Percentiles rank a stretch among this genome's conserved stretches.
These are phyloP conservation scores for Pleochaeta shiraiana DNA, from an alignment of 2,329 filamentous ascomycete species.

Conservation along the genomic window DNA sequence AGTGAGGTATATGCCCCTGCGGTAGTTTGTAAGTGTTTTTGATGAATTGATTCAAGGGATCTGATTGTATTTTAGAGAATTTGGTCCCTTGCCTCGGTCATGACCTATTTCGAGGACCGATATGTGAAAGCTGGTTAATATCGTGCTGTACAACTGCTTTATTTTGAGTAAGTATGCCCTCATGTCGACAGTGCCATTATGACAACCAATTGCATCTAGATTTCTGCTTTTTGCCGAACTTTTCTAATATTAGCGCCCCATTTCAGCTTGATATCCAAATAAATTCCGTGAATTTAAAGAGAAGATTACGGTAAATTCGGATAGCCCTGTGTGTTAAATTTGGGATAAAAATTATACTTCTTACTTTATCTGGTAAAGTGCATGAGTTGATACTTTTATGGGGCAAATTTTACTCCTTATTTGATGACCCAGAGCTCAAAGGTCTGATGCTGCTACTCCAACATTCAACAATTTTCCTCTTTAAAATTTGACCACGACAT, in stretches of 20 bases:
- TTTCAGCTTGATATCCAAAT: not conserved
- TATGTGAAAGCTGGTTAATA: not conserved
- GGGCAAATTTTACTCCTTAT: not conserved
- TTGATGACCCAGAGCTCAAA: not conserved
- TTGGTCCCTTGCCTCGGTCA: not conserved
- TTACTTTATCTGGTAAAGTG: not conserved
- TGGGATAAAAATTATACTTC: not conserved
- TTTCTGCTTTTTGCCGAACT: not conserved
- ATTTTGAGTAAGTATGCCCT: not conserved
- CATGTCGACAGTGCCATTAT: not conserved
- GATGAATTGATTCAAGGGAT: not conserved
- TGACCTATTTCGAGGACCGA: not conserved
- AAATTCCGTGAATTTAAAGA: not conserved
- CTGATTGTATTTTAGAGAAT: not conserved
- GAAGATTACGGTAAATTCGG: not conserved
- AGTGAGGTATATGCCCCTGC: not conserved
- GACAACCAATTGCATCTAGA: not conserved
- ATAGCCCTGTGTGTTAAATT: not conserved
- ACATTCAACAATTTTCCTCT: not conserved
- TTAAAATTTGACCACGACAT: not conserved
- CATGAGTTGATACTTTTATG: not conserved
- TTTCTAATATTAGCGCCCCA: not conserved
- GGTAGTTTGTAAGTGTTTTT: not conserved
- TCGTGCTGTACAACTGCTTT: not conserved
- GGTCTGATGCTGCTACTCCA: not conserved